A percentile compares a stretch with the other conserved stretches of the same genome.
Evolutionary conservation across 495 filamentous ascomycete genomes (phyloP).

Genomic region (Amorphotheca resinae): DNA sequence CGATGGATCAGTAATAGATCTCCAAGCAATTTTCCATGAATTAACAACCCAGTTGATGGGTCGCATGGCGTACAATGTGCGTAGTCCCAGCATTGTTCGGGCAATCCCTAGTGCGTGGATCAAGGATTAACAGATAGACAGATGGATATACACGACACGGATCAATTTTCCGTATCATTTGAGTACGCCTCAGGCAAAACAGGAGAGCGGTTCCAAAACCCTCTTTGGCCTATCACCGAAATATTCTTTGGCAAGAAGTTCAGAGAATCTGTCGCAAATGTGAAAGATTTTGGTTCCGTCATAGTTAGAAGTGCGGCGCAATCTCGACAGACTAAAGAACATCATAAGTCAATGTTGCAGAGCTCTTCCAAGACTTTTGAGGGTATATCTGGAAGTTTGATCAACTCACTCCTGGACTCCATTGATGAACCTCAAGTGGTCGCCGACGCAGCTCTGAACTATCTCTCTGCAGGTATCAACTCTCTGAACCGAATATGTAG

Average conservation of each 20-base stretch:
- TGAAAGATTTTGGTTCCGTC: conserved; percentile 35
- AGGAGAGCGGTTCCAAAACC: conserved; percentile 48
- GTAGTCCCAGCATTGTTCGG: conserved; percentile 2
- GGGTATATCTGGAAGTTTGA: conserved; percentile 38
- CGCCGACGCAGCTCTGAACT: conserved; percentile 48
- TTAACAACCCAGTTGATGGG: conserved; percentile 49
- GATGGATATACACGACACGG: conserved; percentile 47
- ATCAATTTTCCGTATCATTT: conserved; percentile 43
- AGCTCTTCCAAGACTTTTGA: conserved; percentile 24
- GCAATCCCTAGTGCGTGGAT: too few relatives aligned
- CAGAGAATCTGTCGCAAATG: conserved; percentile 29
- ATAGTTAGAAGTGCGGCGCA: conserved; percentile 39
- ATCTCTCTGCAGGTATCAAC: conserved; percentile 36
- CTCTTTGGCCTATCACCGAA: conserved; percentile 43
- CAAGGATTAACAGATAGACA: too few relatives aligned
- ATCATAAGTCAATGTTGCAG: conserved; percentile 5
- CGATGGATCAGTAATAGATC: conserved; percentile 27
- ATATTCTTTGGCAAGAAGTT: conserved; percentile 33
- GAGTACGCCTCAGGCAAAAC: conserved; percentile 46
- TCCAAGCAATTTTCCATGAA: conserved; percentile 44
- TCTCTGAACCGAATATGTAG: background rate
- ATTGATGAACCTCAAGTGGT: conserved; percentile 36
- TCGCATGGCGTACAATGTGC: conserved; percentile 45
- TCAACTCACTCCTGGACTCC: conserved; percentile 41
- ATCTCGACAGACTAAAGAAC: conserved; percentile 16